Evolutionary conservation across 257 asterid genomes (phyloP).

Genomic region (Linderniella brevidens): DNA sequence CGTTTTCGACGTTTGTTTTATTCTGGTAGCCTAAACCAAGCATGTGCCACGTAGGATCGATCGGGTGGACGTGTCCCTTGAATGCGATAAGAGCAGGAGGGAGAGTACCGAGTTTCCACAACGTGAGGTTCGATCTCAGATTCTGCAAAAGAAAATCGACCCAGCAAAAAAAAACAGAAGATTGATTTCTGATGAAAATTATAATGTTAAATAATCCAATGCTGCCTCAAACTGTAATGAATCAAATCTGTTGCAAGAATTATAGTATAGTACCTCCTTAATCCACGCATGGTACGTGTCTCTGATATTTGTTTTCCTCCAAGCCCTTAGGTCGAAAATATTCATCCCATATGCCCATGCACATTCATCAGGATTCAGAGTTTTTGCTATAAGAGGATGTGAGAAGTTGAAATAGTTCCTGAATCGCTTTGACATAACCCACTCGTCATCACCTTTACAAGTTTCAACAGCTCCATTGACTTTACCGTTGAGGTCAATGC

Average conservation of each 20-base stretch:
- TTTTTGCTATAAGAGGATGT: constrained; percentile 64
- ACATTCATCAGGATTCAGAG: constrained; percentile 83
- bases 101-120: constrained; percentile 97
- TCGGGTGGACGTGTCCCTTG: constrained; percentile 75
- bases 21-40: constrained; percentile 98
- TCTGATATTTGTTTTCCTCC: constrained; percentile 70
- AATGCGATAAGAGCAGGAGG: constrained; percentile 99
- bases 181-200: neutral
- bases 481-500: constrained; percentile 70
- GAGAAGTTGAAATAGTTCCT: constrained; percentile 94
- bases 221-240: no score
- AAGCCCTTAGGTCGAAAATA: constrained; percentile 63
- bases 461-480: constrained; percentile 99
- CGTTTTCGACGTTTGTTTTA: constrained; percentile 49
- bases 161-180: neutral
- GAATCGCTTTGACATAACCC: constrained; percentile 95
- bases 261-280: constrained; percentile 84
- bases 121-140: constrained; percentile 76
- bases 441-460: constrained; percentile 89
- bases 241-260: no score
- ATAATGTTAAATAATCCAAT: no score
- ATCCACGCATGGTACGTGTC: constrained; percentile 90
- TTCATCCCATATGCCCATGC: constrained; percentile 99
- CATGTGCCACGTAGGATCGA: constrained; percentile 96
- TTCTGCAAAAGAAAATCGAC: constrained; percentile 34